Evolutionary conservation across 768 basidiomycete species (phyloP).

Genomic region (Amanita pseudoporphyria): DNA sequence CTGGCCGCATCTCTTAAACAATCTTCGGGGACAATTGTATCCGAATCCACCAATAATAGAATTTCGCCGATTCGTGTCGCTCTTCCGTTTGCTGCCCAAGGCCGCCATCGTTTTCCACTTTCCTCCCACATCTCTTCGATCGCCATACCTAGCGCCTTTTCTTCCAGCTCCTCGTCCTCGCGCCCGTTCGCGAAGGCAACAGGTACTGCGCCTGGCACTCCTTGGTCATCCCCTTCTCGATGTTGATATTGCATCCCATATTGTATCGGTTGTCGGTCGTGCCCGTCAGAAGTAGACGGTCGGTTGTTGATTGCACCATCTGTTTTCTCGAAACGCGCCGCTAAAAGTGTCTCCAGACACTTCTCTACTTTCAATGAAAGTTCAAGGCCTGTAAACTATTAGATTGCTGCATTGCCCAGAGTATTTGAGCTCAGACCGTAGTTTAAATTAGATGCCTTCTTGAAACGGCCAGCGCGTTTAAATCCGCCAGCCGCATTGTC

Average conservation of each 20-base stretch:
- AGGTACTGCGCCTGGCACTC: constrained; percentile 7
- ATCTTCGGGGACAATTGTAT: constrained; percentile 73
- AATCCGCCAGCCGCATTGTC: constrained; percentile 42
- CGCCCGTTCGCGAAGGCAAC: constrained; percentile 7
- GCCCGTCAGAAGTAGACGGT: constrained; percentile 1
- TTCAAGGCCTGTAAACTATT: constrained; percentile 27
- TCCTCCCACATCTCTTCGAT: constrained; percentile 64
- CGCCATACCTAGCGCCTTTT: constrained; percentile 60
- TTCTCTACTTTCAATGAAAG: constrained; percentile 53
- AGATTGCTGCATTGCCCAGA: neutral
- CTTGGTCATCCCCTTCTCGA: constrained; percentile 49
- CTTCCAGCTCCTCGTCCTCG: constrained; percentile 46
- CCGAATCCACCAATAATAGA: constrained; percentile 72
- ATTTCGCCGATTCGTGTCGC: constrained; percentile 66
- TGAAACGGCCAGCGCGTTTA: constrained; percentile 77
- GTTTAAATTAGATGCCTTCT: constrained; percentile 93
- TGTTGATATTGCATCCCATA: constrained; percentile 63
- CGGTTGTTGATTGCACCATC: neutral
- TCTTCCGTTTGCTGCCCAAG: constrained; percentile 70
- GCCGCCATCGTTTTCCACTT: constrained; percentile 38
- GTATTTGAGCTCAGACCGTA: constrained; percentile 29
- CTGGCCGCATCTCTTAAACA: constrained; percentile 80
- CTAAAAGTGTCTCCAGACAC: constrained; percentile 37
- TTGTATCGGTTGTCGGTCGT: constrained; percentile 17
- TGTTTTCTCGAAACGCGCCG: constrained; percentile 4